A percentile compares a stretch with the other conserved stretches of the same genome.
These are phyloP conservation scores for Evernia prunastri DNA, from an alignment of 495 filamentous ascomycete genomes.

Conservation along the genomic window DNA sequence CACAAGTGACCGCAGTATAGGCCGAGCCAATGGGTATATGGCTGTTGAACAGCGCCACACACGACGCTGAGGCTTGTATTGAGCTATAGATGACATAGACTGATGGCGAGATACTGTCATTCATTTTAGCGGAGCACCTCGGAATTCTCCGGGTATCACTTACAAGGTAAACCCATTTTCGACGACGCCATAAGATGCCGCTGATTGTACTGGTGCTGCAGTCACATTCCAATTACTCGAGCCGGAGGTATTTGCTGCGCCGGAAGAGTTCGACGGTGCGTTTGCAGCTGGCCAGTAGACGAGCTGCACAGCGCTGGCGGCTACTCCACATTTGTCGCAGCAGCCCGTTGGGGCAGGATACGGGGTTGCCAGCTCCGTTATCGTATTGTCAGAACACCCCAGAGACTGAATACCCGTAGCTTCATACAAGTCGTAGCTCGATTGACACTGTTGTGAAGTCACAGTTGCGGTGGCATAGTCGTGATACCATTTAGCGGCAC, in stretches of 20 bases:
- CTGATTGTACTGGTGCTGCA: constrained; percentile 1
- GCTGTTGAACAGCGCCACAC: constrained; percentile 14
- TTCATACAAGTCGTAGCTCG: neutral
- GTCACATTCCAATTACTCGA: constrained; percentile 1
- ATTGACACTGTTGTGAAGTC: constrained; percentile 15
- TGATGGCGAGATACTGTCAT: constrained; percentile 12
- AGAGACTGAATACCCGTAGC: constrained; percentile 4
- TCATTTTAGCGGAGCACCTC: neutral
- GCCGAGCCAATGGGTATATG: constrained; percentile 3
- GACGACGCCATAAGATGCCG: constrained; percentile 8
- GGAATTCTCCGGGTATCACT: neutral
- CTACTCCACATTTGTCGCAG: constrained; percentile 17
- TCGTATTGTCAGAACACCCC: constrained; percentile 14
- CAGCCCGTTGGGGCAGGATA: constrained; percentile 18
- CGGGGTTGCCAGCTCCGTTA: constrained; percentile 9
- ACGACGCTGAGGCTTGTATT: constrained; percentile 11
- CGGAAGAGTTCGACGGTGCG: neutral
- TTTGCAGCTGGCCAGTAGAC: constrained; percentile 16
- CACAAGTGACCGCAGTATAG: constrained; percentile 15
- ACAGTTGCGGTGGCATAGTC: constrained; percentile 15
- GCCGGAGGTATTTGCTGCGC: neutral
- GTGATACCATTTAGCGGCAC: constrained; percentile 15
- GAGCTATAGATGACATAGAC: constrained; percentile 18
- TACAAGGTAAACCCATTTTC: constrained; percentile 16
- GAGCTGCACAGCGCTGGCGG: constrained; percentile 14